These are phyloP conservation scores for Ochromonas danica DNA, from an alignment of 108 stramenopile genomes.

Conservation along the genomic window DNA sequence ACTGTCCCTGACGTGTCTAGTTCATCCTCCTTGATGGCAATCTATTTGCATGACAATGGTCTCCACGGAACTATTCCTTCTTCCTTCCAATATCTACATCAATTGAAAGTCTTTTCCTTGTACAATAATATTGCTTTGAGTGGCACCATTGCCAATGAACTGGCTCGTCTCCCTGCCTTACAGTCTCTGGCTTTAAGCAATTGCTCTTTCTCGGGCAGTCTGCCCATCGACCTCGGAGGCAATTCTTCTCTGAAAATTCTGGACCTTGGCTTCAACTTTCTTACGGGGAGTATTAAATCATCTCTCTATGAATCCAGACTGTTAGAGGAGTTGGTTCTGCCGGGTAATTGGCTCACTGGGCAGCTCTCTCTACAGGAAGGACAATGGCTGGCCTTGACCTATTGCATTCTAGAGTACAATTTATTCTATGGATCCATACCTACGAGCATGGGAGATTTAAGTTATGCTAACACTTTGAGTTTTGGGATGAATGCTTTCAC, in stretches of 20 bases:
- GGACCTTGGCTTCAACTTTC: not conserved
- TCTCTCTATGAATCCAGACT: not conserved
- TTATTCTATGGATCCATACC: not conserved
- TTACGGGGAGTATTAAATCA: not conserved
- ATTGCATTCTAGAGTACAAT: not conserved
- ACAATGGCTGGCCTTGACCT: not conserved
- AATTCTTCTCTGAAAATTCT: no score
- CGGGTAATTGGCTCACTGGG: not conserved
- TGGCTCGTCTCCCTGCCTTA: not conserved
- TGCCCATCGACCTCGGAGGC: no score
- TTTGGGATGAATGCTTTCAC: not conserved
- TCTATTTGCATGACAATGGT: no score
- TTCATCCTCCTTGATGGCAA: no score
- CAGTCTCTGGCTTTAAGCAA: no score
- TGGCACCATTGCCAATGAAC: not conserved
- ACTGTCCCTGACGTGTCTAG: no score
- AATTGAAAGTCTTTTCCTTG: not conserved
- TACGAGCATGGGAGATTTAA: not conserved
- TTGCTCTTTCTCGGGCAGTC: no score
- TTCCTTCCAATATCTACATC: slow-evolving; percentile 8
- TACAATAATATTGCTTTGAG: not conserved
- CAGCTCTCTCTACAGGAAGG: not conserved
- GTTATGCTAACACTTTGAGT: not conserved
- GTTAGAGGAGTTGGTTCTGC: not conserved
- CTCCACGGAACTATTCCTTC: no score